Base-by-base conservation (phyloP, 2,329 filamentous ascomycete genomes). In the Alternaria postmessia region DNA sequence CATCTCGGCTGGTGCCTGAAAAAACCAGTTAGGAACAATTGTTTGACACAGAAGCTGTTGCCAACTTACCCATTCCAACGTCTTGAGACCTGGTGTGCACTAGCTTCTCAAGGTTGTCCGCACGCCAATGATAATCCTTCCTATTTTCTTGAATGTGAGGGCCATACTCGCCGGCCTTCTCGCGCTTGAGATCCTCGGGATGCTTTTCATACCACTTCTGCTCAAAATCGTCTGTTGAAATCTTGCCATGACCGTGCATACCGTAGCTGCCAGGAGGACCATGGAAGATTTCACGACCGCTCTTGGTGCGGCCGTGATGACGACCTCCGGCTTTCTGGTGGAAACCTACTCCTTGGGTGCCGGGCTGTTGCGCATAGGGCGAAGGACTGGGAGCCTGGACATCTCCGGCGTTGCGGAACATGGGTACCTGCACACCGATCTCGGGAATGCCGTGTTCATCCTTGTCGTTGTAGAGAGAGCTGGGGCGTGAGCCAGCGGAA, bases 191-290 rank as follows among this genome's bases (percentile, higher is more conserved):
- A 67, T 87, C 86, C 44, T 97, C 92, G 0, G 94, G 94, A 73
- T 97, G 93, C 80, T 95, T 97, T 71, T 93, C 88, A 74, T 95
- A 96, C 86, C 96, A 97, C 26, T 91, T 91, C 81, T 91, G 92
- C 72, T 97, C 93, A 41, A 98, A 91, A 75, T 90, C 92, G 80
- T 96, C 92, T 57, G 88, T 87, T 3, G 90, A 84, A 18, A 87
- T 85, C 26, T 91, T 84, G 54, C 93, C 93, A 73, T 97, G 94
- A 44, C 94, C 93, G 72, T 96, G 94, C 56, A 97, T 87, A 63
- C 94, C 94, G 73, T 98, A 98, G 81, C 93, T 97, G 59, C 93
- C 94, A 4, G 93, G 91, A 1, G 94, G 94, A 26, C 87, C 86
- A 38, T 88, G 83, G 69, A 89, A 90, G 36, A 90, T 81, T 62